phyloP scores from a whole-genome alignment of 768 basidiomycete genomes.

The Naganishia antarctica region DNA sequence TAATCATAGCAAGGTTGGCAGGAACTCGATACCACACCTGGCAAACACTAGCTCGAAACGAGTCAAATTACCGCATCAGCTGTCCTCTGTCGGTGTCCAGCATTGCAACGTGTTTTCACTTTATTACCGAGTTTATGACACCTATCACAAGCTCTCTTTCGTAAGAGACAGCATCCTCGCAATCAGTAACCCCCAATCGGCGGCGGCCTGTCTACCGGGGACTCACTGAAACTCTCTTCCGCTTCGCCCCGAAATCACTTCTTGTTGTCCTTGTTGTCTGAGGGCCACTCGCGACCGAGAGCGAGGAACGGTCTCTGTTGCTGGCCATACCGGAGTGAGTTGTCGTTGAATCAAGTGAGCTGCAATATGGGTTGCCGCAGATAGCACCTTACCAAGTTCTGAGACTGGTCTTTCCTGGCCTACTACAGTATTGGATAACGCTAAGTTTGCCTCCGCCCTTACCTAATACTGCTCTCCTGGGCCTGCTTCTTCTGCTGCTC shows the following conservation, averaged over 20 bases:
- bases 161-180: neutral
- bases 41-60: neutral
- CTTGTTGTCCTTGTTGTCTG: neutral
- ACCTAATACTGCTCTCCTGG: no score
- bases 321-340: no score
- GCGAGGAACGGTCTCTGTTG: neutral
- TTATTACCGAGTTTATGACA: constrained; percentile 8
- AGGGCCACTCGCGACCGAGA: neutral
- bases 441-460: no score
- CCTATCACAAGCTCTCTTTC: constrained; percentile 11
- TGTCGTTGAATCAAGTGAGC: no score
- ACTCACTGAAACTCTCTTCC: constrained; percentile 13
- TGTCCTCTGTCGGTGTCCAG: neutral
- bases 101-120: neutral
- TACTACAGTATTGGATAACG: no score
- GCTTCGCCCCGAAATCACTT: constrained; percentile 9
- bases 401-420: no score
- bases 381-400: no score
- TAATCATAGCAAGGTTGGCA: constrained; percentile 16
- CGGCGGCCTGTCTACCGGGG: no score
- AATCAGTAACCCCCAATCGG: no score
- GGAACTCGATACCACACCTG: neutral
- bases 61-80: constrained; percentile 3
- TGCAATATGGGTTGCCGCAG: no score
- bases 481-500: no score